Percentiles rank a stretch among this genome's conserved stretches.
Evolutionary conservation across 1,284 basidiomycete genomes (phyloP).

Genomic region (Ustilago trichophora): DNA sequence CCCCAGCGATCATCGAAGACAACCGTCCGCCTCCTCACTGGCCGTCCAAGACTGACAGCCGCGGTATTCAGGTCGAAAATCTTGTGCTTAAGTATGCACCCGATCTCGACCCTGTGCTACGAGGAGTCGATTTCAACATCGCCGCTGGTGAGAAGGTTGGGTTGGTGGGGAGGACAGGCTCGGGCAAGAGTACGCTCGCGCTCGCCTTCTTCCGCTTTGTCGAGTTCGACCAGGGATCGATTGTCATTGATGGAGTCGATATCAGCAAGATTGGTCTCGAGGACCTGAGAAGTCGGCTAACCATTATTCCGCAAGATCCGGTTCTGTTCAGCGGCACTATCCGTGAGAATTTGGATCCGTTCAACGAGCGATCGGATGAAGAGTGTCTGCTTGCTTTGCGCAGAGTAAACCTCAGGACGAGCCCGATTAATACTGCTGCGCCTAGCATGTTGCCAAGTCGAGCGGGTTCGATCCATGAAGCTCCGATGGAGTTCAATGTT

Average conservation of each 20-base stretch:
- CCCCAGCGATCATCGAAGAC: conserved; percentile 65
- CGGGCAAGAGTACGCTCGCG: conserved; percentile 66
- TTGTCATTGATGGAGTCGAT: conserved; percentile 65
- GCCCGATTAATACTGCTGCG: conserved; percentile 19
- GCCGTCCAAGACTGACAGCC: conserved; percentile 68
- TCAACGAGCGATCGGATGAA: conserved; percentile 52
- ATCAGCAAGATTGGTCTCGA: conserved; percentile 69
- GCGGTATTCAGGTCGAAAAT: conserved; percentile 67
- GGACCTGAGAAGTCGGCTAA: conserved; percentile 69
- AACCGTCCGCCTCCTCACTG: conserved; percentile 68
- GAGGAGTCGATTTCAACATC: conserved; percentile 69
- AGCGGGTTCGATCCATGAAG: conserved; percentile 17
- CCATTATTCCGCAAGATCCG: conserved; percentile 69
- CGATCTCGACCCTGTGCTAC: conserved; percentile 70
- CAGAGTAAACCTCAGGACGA: conserved; percentile 36
- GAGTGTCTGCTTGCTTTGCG: conserved; percentile 41
- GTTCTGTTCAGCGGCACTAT: conserved; percentile 58
- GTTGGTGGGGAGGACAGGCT: conserved; percentile 76
- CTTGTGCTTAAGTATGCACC: conserved; percentile 69
- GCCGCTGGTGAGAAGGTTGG: conserved; percentile 82
- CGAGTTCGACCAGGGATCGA: conserved; percentile 45
- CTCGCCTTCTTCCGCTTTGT: conserved; percentile 56
- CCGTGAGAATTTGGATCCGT: conserved; percentile 53
- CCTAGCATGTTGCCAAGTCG: conserved; percentile 22
- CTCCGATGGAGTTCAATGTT: neutral